Evolutionary conservation across 179 eudicot genomes (phyloP).

Genomic region (Monotropa hypopitys): DNA sequence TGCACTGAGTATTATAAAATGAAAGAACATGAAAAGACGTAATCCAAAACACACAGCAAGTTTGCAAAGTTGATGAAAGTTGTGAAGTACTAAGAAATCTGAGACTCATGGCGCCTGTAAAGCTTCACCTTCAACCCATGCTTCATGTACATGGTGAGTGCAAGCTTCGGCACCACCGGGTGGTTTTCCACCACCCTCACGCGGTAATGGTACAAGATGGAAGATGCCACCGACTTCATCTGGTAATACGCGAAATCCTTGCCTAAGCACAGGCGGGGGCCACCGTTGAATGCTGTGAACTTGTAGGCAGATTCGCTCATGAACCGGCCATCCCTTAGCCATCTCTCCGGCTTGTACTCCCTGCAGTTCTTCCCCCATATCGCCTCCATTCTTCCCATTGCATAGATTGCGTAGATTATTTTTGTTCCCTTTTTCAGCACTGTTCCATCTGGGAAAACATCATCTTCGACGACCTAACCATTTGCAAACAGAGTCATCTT

Average conservation of each 20-base stretch:
- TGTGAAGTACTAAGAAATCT: slow-evolving; percentile 17
- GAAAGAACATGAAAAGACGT: too few relatives aligned
- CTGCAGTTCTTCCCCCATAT: slow-evolving; percentile 91
- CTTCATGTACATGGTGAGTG: slow-evolving; percentile 91
- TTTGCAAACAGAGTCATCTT: neutral
- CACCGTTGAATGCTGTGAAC: slow-evolving; percentile 85
- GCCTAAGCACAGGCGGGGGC: slow-evolving; percentile 88
- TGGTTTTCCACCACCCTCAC: slow-evolving; percentile 54
- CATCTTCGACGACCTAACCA: slow-evolving; percentile 62
- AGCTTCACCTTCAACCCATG: slow-evolving; percentile 71
- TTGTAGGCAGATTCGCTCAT: slow-evolving; percentile 90
- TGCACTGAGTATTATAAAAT: too few relatives aligned
- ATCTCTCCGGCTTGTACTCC: slow-evolving; percentile 81
- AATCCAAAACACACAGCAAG: neutral
- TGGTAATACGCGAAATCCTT: slow-evolving; percentile 95
- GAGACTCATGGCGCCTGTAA: slow-evolving; percentile 30
- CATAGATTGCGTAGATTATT: slow-evolving; percentile 71
- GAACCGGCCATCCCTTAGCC: slow-evolving; percentile 79
- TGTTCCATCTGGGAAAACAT: slow-evolving; percentile 91
- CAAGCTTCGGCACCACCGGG: slow-evolving; percentile 67
- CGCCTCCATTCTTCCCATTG: slow-evolving; percentile 91
- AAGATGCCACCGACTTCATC: slow-evolving; percentile 84
- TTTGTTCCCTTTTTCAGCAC: slow-evolving; percentile 71
- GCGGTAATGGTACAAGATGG: slow-evolving; percentile 53
- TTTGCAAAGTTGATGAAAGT: neutral